These are phyloP conservation scores for Clonostachys chloroleuca DNA, from an alignment of 2,329 filamentous ascomycete species.

Conservation along the genomic window DNA sequence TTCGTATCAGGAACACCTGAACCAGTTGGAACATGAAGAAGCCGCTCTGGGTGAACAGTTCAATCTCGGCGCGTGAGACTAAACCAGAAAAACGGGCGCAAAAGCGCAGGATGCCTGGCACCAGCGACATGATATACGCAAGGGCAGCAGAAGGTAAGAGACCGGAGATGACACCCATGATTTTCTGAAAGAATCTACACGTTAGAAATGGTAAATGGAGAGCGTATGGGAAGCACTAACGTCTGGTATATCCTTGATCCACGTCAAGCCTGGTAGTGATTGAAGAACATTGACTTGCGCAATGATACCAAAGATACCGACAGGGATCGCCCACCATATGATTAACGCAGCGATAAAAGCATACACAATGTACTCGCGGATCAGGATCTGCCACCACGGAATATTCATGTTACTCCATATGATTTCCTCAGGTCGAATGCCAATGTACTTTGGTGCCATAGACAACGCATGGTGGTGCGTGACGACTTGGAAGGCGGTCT, in stretches of 20 bases:
- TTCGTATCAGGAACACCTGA: slow-evolving; percentile 86
- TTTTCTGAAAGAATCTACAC: slow-evolving; percentile 17
- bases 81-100: slow-evolving; percentile 77
- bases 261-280: slow-evolving; percentile 63
- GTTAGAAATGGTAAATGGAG: background rate
- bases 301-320: slow-evolving; percentile 76
- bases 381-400: slow-evolving; percentile 68
- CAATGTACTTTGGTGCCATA: slow-evolving; percentile 81
- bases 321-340: slow-evolving; percentile 76
- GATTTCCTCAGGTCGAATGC: slow-evolving; percentile 73
- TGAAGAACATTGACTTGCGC: slow-evolving; percentile 76
- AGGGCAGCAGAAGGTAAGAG: slow-evolving; percentile 76
- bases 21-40: slow-evolving; percentile 90
- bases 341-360: slow-evolving; percentile 68
- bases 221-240: slow-evolving; percentile 8
- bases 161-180: slow-evolving; percentile 78
- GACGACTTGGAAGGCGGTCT: slow-evolving; percentile 77
- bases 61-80: slow-evolving; percentile 73
- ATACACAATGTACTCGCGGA: slow-evolving; percentile 61
- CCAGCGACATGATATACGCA: slow-evolving; percentile 74
- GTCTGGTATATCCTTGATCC: slow-evolving; percentile 66
- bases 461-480: slow-evolving; percentile 77
- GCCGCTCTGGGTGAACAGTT: slow-evolving; percentile 84
- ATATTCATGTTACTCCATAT: slow-evolving; percentile 76
- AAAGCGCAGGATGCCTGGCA: slow-evolving; percentile 61